These are phyloP conservation scores for Speleostelium caveatum DNA, from an alignment of 78 protist genomes.

Conservation along the genomic window DNA sequence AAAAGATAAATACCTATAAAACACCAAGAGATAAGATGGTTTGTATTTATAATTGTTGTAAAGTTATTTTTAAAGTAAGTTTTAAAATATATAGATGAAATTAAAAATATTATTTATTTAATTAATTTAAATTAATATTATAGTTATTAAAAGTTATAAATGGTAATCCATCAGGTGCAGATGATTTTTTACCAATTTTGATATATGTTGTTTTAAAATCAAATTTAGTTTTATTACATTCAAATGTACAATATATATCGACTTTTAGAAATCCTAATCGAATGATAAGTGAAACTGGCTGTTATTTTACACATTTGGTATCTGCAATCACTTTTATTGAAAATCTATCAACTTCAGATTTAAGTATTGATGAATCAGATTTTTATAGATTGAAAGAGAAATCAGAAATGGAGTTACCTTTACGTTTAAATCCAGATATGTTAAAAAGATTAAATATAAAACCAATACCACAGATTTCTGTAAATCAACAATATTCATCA, in stretches of 20 bases:
- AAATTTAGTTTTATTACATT: slow-evolving; percentile 80
- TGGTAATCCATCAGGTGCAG: slow-evolving; percentile 86
- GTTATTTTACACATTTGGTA: slow-evolving; percentile 82
- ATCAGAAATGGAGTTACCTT: slow-evolving; percentile 48
- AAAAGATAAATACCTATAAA: slow-evolving; percentile 80
- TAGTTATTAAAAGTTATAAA: neutral
- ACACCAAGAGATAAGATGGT: slow-evolving; percentile 90
- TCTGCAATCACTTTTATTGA: slow-evolving; percentile 79
- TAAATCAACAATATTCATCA: neutral
- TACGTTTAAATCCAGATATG: slow-evolving; percentile 31
- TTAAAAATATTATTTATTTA: neutral
- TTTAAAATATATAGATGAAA: neutral
- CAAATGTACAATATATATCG: slow-evolving; percentile 74
- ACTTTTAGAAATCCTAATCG: slow-evolving; percentile 70
- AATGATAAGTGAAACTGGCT: slow-evolving; percentile 73
- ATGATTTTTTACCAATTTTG: slow-evolving; percentile 89
- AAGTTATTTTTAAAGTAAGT: slow-evolving; percentile 52
- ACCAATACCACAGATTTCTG: neutral
- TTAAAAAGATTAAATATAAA: slow-evolving; percentile 50
- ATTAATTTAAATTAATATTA: neutral
- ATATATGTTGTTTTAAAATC: slow-evolving; percentile 86
- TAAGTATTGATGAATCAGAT: slow-evolving; percentile 35
- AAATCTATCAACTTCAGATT: slow-evolving; percentile 15
- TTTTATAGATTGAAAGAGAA: slow-evolving; percentile 33
- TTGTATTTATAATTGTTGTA: slow-evolving; percentile 89